These are phyloP conservation scores for Detonula confervacea DNA, from an alignment of 352 stramenopile species.

Conservation along the genomic window DNA sequence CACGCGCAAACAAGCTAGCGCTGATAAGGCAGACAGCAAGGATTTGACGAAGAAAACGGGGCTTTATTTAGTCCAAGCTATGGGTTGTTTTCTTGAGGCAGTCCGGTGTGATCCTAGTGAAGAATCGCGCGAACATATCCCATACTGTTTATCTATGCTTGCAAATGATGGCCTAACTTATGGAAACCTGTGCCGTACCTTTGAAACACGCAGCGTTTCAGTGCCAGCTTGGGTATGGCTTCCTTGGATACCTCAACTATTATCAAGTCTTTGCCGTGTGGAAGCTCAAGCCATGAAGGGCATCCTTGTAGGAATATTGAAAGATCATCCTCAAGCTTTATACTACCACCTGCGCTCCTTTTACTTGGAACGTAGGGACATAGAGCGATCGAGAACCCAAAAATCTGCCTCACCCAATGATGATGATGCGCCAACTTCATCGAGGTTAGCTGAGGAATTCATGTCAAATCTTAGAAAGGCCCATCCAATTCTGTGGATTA, in stretches of 20 bases:
- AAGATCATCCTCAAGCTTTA: slow-evolving; percentile 96
- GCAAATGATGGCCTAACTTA: slow-evolving; percentile 72
- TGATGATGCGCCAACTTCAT: slow-evolving; percentile 39
- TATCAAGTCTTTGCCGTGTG: slow-evolving; percentile 92
- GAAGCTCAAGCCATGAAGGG: slow-evolving; percentile 87
- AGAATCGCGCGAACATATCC: slow-evolving; percentile 76
- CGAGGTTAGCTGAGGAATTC: slow-evolving; percentile 67
- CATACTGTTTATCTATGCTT: slow-evolving; percentile 83
- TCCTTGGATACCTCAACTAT: slow-evolving; percentile 97
- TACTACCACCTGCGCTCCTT: slow-evolving; percentile 98
- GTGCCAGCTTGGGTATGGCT: slow-evolving; percentile 99
- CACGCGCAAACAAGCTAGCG: slow-evolving; percentile 35
- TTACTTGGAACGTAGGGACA: slow-evolving; percentile 96
- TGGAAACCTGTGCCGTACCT: slow-evolving; percentile 84
- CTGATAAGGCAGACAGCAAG: slow-evolving; percentile 39
- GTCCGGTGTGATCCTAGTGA: slow-evolving; percentile 76
- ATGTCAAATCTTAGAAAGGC: slow-evolving; percentile 91
- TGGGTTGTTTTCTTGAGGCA: slow-evolving; percentile 79
- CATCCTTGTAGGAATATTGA: slow-evolving; percentile 77
- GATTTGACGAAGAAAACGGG: slow-evolving; percentile 54
- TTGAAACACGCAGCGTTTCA: slow-evolving; percentile 93
- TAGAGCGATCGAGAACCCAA: slow-evolving; percentile 79
- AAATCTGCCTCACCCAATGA: slow-evolving; percentile 39
- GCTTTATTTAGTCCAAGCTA: slow-evolving; percentile 58
- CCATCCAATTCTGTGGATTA: slow-evolving; percentile 87